Percentiles rank a stretch among this genome's conserved stretches.
Evolutionary conservation across 768 basidiomycete species (phyloP).

Genomic region (Phylloporus arenicola): DNA sequence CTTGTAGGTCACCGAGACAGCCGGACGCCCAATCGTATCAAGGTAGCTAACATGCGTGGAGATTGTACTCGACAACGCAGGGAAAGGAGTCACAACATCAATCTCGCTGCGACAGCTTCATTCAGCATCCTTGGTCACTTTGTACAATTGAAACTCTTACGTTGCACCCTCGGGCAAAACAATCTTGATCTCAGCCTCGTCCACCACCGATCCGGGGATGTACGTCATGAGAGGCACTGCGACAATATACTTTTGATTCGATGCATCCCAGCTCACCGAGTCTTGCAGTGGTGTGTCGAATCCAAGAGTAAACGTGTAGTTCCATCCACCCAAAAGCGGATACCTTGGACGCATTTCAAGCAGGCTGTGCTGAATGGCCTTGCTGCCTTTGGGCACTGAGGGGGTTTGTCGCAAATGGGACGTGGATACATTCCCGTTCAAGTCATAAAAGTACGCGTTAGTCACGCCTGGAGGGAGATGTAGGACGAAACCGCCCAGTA

Average conservation of each 20-base stretch:
- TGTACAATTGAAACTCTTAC: slow-evolving; percentile 43
- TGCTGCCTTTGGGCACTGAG: slow-evolving; percentile 53
- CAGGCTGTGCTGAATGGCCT: slow-evolving; percentile 51
- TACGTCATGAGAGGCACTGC: slow-evolving; percentile 83
- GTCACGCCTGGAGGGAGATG: slow-evolving; percentile 79
- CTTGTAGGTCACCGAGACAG: slow-evolving; percentile 65
- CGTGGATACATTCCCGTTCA: slow-evolving; percentile 94
- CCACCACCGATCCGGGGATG: slow-evolving; percentile 73
- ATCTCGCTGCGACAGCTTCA: slow-evolving; percentile 54
- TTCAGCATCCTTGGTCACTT: slow-evolving; percentile 3
- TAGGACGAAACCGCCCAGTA: slow-evolving; percentile 67
- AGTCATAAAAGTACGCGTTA: slow-evolving; percentile 85
- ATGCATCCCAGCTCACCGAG: slow-evolving; percentile 58
- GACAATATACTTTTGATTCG: slow-evolving; percentile 62
- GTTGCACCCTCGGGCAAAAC: slow-evolving; percentile 93
- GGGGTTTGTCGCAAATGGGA: slow-evolving; percentile 73
- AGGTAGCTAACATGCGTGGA: slow-evolving; percentile 84
- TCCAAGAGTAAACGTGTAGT: slow-evolving; percentile 90
- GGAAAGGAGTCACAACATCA: slow-evolving; percentile 72
- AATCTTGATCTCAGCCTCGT: slow-evolving; percentile 73
- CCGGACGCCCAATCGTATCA: slow-evolving; percentile 85
- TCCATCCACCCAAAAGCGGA: slow-evolving; percentile 95
- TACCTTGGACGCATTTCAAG: slow-evolving; percentile 87
- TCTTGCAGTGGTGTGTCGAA: slow-evolving; percentile 87
- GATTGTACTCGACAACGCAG: slow-evolving; percentile 52